These are phyloP conservation scores for Flaveria ramosissima DNA, from an alignment of 129 eudicot genomes.

Conservation along the genomic window DNA sequence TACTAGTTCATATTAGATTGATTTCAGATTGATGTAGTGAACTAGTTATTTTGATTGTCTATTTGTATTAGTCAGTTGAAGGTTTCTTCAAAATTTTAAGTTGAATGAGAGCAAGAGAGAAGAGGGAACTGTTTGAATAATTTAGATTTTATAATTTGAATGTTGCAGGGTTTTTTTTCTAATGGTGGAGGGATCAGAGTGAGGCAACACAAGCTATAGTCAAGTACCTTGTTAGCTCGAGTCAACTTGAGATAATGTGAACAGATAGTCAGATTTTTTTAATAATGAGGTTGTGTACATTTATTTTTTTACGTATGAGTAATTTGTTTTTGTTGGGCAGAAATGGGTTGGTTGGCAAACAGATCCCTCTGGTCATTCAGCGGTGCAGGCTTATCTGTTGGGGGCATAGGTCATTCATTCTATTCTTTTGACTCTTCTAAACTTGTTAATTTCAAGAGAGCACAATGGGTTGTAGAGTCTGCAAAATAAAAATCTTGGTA, in stretches of 20 bases:
- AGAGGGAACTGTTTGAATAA: too few species aligned
- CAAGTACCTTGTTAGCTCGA: constrained; percentile 58
- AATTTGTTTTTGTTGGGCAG: constrained; percentile 44
- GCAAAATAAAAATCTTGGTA: background rate
- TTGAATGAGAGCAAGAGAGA: background rate
- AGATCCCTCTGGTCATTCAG: constrained; percentile 98
- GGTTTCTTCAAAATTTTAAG: background rate
- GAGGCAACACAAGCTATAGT: constrained; percentile 55
- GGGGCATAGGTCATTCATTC: constrained; percentile 75
- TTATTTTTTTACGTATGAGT: background rate
- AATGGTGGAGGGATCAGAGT: constrained; percentile 93
- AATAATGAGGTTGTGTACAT: too few species aligned
- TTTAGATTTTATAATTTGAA: background rate
- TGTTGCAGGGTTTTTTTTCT: constrained; percentile 72
- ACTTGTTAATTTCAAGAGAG: background rate
- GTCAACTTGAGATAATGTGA: constrained; percentile 90
- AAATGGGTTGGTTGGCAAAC: constrained; percentile 99
- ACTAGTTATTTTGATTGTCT: constrained; percentile 3
- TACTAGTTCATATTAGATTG: too few species aligned
- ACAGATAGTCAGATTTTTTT: constrained; percentile 20
- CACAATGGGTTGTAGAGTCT: too few species aligned
- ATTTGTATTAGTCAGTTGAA: too few species aligned
- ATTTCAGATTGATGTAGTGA: background rate
- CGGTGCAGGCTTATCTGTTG: constrained; percentile 91
- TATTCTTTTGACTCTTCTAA: background rate